Conservation (phyloP, 2,329 filamentous ascomycete genomes). For the Aspergillus transmontanensis region DNA sequence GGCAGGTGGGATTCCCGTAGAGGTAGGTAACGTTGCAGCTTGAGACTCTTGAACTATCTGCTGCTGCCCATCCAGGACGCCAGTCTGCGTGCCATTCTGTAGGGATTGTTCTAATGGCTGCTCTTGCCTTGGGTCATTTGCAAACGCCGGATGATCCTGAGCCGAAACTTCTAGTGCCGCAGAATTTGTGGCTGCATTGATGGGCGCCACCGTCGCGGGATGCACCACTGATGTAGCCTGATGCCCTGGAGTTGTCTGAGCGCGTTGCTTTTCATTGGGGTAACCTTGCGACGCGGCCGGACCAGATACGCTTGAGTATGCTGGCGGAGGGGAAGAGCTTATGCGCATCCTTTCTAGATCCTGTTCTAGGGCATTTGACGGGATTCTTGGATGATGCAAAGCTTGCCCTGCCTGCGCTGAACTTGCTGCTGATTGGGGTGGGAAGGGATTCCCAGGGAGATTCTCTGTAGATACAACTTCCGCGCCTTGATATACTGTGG, state of each 20-base stretch:
- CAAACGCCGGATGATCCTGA: slow-evolving; percentile 81
- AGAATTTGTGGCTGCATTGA: slow-evolving; percentile 24
- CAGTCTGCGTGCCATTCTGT: slow-evolving; percentile 38
- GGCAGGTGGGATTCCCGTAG: slow-evolving; percentile 62
- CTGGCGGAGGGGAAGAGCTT: slow-evolving; percentile 85
- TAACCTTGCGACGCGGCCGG: slow-evolving; percentile 59
- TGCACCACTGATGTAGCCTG: slow-evolving; percentile 24
- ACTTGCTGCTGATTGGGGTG: slow-evolving; percentile 23
- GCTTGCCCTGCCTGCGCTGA: slow-evolving; percentile 23
- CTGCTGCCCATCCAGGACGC: slow-evolving; percentile 10
- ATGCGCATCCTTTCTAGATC: slow-evolving; percentile 83
- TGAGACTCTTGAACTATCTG: slow-evolving; percentile 28
- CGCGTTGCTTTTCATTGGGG: slow-evolving; percentile 75
- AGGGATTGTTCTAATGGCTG: slow-evolving; percentile 39
- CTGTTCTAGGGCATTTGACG: slow-evolving; percentile 75
- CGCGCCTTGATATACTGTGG: slow-evolving; percentile 86
- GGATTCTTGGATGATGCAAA: slow-evolving; percentile 42
- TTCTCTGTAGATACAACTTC: slow-evolving; percentile 62
- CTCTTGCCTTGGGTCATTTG: slow-evolving; percentile 68
- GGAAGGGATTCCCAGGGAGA: slow-evolving; percentile 40
- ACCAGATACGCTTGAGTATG: slow-evolving; percentile 77
- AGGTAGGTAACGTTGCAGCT: slow-evolving; percentile 36
- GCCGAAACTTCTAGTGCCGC: slow-evolving; percentile 37
- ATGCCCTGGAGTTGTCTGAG: slow-evolving; percentile 32
- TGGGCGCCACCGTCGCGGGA: slow-evolving; percentile 28